Evolutionary conservation across 306 rosid genomes (phyloP).

Genomic region (Malus sylvestris): DNA sequence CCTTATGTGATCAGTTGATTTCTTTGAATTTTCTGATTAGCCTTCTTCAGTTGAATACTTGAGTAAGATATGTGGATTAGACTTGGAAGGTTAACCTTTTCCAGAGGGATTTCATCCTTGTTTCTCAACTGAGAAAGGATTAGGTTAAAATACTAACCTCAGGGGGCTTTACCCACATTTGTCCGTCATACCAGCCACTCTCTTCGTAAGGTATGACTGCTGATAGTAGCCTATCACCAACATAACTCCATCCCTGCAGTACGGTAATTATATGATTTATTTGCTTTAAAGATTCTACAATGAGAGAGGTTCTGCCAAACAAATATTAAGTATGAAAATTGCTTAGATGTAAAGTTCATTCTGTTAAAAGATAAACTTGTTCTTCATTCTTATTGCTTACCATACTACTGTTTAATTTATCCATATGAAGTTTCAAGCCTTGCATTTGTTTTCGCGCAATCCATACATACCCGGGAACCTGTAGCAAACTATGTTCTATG

Average conservation of each 20-base stretch:
- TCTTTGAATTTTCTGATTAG: not conserved
- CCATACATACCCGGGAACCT: not conserved
- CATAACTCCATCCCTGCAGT: constrained; percentile 95
- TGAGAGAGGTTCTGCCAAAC: not conserved
- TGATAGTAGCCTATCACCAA: constrained; percentile 92
- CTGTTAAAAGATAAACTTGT: not conserved
- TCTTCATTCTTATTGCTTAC: not conserved
- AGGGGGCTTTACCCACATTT: constrained; percentile 99
- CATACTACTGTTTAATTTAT: too few relatives aligned
- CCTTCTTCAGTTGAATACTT: not conserved
- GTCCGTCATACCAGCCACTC: constrained; percentile 98
- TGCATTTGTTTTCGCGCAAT: not conserved
- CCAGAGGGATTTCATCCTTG: not conserved
- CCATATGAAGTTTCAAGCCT: not conserved
- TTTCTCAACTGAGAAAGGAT: constrained; percentile 1
- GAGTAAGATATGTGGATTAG: not conserved
- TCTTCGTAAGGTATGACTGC: constrained; percentile 97
- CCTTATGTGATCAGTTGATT: not conserved
- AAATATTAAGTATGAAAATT: not conserved
- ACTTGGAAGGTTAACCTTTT: not conserved
- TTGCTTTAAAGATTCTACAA: not conserved
- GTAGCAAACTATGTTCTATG: not conserved
- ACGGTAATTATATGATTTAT: constrained; percentile 8
- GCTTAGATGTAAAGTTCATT: not conserved
- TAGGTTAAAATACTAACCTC: constrained; percentile 51